Conservation (phyloP, 192 early-diverging fungal genomes). For the Podila epicladia region DNA sequence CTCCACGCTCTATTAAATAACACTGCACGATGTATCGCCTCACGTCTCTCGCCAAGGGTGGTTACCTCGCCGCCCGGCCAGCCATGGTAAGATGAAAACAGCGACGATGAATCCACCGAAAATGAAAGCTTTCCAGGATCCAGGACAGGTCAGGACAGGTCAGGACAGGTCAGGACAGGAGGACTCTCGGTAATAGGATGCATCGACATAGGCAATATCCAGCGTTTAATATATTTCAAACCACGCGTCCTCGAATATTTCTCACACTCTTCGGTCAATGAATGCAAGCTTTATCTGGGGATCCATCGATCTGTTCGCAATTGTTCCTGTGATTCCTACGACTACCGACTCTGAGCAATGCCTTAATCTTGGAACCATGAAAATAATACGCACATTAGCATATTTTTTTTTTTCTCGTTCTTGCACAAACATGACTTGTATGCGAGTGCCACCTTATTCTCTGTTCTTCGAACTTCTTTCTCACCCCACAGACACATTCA, state of each 20-base stretch:
- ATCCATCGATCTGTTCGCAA: not conserved
- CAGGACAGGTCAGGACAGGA: not conserved
- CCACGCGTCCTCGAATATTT: not conserved
- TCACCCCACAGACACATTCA: not conserved
- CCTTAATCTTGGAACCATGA: not conserved
- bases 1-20: not conserved
- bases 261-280: not conserved
- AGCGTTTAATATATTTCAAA: not conserved
- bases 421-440: not conserved
- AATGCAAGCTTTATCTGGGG: not conserved
- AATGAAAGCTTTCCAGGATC: not conserved
- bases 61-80: conserved; percentile 17
- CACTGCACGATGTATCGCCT: conserved; percentile 35
- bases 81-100: conserved; percentile 17
- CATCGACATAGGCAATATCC: too few species aligned
- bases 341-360: not conserved
- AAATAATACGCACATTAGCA: too few species aligned
- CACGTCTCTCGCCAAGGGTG: conserved; percentile 25
- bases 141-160: not conserved
- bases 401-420: not conserved
- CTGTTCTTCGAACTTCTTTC: not conserved
- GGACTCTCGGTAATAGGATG: not conserved
- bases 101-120: not conserved
- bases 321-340: not conserved
- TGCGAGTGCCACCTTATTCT: not conserved